Evolutionary conservation across 176 grass and related monocot species (phyloP), one percentile per base, ranked within the genome.

Genomic region (Oryza meyeriana): DNA sequence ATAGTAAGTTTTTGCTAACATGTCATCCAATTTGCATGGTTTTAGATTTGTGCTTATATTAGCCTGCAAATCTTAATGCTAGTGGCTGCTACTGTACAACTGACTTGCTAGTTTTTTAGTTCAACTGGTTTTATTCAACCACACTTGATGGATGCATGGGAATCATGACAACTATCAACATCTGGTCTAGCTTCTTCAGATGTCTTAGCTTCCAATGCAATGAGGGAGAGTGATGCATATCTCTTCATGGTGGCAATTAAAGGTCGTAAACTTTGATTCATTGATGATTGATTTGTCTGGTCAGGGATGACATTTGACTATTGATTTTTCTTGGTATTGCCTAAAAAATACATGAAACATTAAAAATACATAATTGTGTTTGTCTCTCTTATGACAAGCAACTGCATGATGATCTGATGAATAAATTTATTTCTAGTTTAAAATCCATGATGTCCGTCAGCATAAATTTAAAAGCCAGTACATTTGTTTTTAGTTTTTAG

Each of bases 51-150:
- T 71, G 12, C 32, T 66, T 61, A 74, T 39, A 64, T 57, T 38
- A 17, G 13, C 44, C 45, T 69, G 61, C 45, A 42, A 74, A 40
- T 40, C 31, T 32, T 78, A 68, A 38, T 83, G 66, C 58, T 77
- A 59, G 58, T 44, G 13, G 72, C 26, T 85, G 55, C 65, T 83
- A 50, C 82, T 62, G 17, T 41, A 75, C 31, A 75, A 75, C 82
- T 76, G 77, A 81, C 66, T 65, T 69, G 66, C 78, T 82, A 85
- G 82, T 89, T 89, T 89, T 89, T 85, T 33, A 85, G 83, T 85
- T 89, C 57, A 82, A 77, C 38, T 85, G 33, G 34, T 78, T 85
- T 76, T 85, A 57, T 83, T 77, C 78, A 66, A 71, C 61, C 78
- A 89, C 39, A 50, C 64, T 64, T 85, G 82, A 85, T 64, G 77